Percentiles rank a stretch among this genome's conserved stretches.
These are phyloP conservation scores for Mycena vulgaris DNA, from an alignment of 768 basidiomycete genomes.

Conservation along the genomic window DNA sequence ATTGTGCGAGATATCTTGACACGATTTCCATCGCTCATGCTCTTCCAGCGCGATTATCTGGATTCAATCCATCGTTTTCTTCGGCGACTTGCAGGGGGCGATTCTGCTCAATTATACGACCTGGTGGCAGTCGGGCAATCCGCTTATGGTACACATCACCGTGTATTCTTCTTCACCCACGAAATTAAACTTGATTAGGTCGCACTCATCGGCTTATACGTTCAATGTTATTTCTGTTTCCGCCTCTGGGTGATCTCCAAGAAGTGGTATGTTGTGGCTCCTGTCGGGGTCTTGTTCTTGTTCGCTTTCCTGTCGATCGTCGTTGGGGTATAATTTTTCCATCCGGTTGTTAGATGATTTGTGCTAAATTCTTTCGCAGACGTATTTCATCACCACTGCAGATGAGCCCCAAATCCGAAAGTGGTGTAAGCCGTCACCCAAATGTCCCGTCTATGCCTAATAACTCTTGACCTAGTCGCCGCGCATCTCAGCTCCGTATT, in stretches of 20 bases:
- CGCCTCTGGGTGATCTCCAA: slow-evolving; percentile 50
- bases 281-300: slow-evolving; percentile 41
- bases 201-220: slow-evolving; percentile 50
- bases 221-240: slow-evolving; percentile 51
- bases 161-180: background rate
- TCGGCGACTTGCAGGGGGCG: background rate
- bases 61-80: background rate
- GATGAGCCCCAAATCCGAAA: background rate
- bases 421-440: background rate
- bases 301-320: slow-evolving; percentile 48
- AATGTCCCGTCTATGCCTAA: background rate
- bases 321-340: slow-evolving; percentile 43
- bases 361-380: background rate
- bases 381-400: background rate
- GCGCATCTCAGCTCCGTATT: slow-evolving; percentile 15
- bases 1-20: background rate
- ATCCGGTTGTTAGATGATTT: background rate
- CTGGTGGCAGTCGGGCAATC: slow-evolving; percentile 11
- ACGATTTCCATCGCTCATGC: background rate
- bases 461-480: background rate
- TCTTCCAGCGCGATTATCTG: background rate
- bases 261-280: slow-evolving; percentile 41
- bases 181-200: slow-evolving; percentile 38
- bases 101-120: slow-evolving; percentile 1
- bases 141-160: slow-evolving; percentile 44